Base-by-base conservation (phyloP, 2,329 filamentous ascomycete species). In the Aaosphaeria arxii region DNA sequence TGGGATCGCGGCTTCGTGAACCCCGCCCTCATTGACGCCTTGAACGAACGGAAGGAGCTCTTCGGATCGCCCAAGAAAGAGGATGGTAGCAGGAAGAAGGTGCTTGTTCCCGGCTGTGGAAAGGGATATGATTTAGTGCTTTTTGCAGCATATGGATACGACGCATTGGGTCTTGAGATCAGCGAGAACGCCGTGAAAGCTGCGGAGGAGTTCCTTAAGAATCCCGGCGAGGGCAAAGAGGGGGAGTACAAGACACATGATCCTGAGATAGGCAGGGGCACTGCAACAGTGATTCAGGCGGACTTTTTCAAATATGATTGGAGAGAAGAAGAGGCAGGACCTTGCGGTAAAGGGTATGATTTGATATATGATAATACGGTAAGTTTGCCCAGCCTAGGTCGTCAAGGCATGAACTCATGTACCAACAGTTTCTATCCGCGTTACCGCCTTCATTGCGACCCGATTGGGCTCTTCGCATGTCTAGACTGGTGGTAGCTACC, bases 91-190 rank as follows among this genome's bases (percentile, higher is more conserved):
- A 73, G 67, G 47, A 81, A 79, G 57, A 76, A 74, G 48, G 89
- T 86, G 1, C 74, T 95, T 6, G 86, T 95, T 0, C 88, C 90
- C 0, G 90, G 89, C 5, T 95, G 90, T 69, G 91, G 90, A 0
- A 80, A 82, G 42, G 91, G 90, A 5, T 87, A 94, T 62, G 91
- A 95, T 71, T 87, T 90, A 1, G 76, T 89, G 7, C 75, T 95
- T 35, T 78, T 95, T 40, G 81, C 84, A 43, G 82, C 82, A 7
- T 82, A 86, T 61, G 90, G 90, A 1, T 94, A 88, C 65, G 86
- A 95, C 69, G 83, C 84, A 1, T 85, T 82, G 59, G 91, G 89
- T 0, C 71, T 95, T 1, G 90, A 95, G 63, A 79, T 81, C 47
- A 85, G 84, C 40, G 61, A 74, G 6, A 73, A 71, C 13, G 83